Base-by-base conservation (phyloP, 164 flowering plant genomes). In the Amborella trichopoda region DNA sequence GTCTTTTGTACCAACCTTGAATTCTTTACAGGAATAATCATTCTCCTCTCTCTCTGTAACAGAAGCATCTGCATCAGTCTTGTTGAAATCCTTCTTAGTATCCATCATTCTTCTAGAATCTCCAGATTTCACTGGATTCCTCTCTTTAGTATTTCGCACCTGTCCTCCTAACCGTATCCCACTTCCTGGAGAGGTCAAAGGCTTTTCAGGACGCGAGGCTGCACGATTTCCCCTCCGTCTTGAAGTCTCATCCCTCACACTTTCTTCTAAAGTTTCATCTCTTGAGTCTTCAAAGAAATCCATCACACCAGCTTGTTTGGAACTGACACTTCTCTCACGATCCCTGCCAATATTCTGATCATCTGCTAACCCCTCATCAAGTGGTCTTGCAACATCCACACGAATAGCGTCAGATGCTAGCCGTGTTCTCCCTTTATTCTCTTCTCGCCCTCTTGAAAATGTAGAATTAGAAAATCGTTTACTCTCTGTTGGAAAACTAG, bases 1-100 rank as follows among this genome's bases (percentile, higher is more conserved):
- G 61, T 88, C 94, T 62, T 59, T 74, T 21, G 69, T 51, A 49
- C 99, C 99, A 66, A 88, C 60, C 64, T 60, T 73, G 65, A 80
- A 84, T 21, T 68, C 88, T 46, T 63, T 65, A 53, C 75, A 76
- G 58, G 71, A 68, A 23, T 80, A 85, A 72, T 87, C 95, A 66
- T 40, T 74, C 42, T 77, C 85, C 14, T 73, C 91, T 61, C 78
- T 74, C 40, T 70, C 86, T 45, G 56, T 10, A 28, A 26, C 19
- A 27, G 45, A 53, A 61, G 26, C 50, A 70, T 80, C 88, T 59
- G 64, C 44, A 49, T 46, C 57, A 22, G 41, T 28, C 53, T 67
- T 65, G 44, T 58, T 62, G 8, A 50, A 33, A 52, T 34, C 23
- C 59, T 66, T 81, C 39, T 50, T 78, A 18, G 51, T 43, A 58